Evolutionary conservation across 345 rosid genomes (phyloP).

Genomic region (Acer saccharum): DNA sequence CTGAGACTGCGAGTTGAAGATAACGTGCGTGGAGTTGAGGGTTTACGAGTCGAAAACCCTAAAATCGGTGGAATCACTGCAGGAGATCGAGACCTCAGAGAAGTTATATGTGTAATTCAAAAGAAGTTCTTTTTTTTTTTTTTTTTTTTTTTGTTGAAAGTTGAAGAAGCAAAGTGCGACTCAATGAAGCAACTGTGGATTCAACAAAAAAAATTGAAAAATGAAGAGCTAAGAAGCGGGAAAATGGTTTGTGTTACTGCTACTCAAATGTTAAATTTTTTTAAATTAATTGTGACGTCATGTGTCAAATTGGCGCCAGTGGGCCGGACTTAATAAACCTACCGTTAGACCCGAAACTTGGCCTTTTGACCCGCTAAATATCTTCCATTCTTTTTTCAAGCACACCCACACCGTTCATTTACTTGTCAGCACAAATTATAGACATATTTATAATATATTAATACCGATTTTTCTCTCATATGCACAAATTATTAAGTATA

Average conservation of each 20-base stretch:
- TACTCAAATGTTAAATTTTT: not conserved
- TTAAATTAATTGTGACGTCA: constrained; percentile 8
- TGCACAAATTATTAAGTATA: no score
- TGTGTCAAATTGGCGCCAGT: not conserved
- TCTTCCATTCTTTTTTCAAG: not conserved
- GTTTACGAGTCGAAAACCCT: constrained; percentile 24
- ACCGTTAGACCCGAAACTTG: not conserved
- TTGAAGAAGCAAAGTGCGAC: not conserved
- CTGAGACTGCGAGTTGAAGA: not conserved
- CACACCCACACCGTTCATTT: no score
- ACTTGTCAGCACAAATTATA: no score
- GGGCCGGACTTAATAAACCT: not conserved
- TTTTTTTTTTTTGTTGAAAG: not conserved
- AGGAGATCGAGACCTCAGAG: constrained; percentile 17
- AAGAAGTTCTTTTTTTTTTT: not conserved
- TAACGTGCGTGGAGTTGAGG: not conserved
- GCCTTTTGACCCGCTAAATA: not conserved
- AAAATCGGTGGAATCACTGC: constrained; percentile 1
- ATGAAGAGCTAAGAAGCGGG: constrained; percentile 31
- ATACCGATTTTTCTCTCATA: no score
- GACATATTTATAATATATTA: no score
- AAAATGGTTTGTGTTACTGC: constrained; percentile 11
- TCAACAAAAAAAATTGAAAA: constrained; percentile 17
- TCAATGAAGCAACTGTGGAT: not conserved
- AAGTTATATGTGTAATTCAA: not conserved